Conservation (phyloP, 2,329 filamentous ascomycete species). For the Endoconidiophora polonica region DNA sequence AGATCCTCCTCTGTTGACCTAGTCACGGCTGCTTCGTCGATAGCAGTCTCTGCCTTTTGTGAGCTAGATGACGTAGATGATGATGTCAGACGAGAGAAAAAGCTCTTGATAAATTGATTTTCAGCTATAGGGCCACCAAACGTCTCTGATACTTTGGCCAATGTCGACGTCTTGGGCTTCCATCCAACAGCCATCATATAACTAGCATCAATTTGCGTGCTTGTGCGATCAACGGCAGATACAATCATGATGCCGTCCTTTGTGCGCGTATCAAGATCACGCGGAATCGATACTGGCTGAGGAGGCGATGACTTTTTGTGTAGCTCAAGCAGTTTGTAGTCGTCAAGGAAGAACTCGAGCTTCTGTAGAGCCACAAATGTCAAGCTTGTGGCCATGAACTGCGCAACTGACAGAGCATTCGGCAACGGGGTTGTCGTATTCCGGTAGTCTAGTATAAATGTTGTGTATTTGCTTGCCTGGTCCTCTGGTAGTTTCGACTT, state of each 20-base stretch:
- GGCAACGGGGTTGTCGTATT: constrained; percentile 77
- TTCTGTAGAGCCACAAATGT: constrained; percentile 83
- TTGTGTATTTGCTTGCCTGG: constrained; percentile 54
- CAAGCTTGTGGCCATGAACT: constrained; percentile 86
- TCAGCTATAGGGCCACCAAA: constrained; percentile 34
- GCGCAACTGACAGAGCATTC: constrained; percentile 67
- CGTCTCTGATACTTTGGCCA: constrained; percentile 28
- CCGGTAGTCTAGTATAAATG: constrained; percentile 89
- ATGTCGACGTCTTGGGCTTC: constrained; percentile 39
- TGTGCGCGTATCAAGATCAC: constrained; percentile 65
- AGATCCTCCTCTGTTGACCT: constrained; percentile 42
- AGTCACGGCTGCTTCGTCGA: constrained; percentile 27
- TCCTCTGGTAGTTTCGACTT: constrained; percentile 57
- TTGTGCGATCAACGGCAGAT: constrained; percentile 61
- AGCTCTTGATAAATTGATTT: constrained; percentile 51
- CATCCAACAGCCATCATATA: constrained; percentile 82
- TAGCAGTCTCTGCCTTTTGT: constrained; percentile 33
- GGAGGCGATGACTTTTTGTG: constrained; percentile 75
- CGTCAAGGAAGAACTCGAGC: constrained; percentile 82
- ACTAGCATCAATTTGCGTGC: constrained; percentile 77
- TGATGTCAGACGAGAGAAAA: constrained; percentile 59
- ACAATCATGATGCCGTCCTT: constrained; percentile 83
- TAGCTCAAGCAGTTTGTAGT: constrained; percentile 63
- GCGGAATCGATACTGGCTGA: constrained; percentile 53
- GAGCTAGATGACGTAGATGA: constrained; percentile 34